These are phyloP conservation scores for Staphylotrichum longicolle DNA, from an alignment of 495 filamentous ascomycete genomes.

Conservation along the genomic window DNA sequence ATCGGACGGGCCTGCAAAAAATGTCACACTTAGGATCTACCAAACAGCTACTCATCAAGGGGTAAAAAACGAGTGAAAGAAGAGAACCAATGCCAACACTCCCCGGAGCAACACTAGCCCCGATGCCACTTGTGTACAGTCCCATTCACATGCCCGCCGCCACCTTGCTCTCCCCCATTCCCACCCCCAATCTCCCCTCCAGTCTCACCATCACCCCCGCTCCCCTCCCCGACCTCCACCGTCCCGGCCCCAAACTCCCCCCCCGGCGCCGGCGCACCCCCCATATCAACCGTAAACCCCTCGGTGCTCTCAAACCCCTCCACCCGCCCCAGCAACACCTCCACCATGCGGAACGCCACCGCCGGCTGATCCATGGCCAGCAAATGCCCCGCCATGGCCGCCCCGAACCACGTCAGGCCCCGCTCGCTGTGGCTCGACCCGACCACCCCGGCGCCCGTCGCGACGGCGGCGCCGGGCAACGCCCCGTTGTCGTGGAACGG, in stretches of 20 bases:
- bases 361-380: slow-evolving; percentile 37
- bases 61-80: no score
- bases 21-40: no score
- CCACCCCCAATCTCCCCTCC: background rate
- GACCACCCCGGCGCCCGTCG: slow-evolving; percentile 35
- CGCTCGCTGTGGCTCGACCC: slow-evolving; percentile 39
- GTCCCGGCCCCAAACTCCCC: slow-evolving; percentile 34
- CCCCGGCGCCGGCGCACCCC: slow-evolving; percentile 24
- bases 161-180: background rate
- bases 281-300: slow-evolving; percentile 34
- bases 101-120: no score
- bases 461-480: slow-evolving; percentile 12
- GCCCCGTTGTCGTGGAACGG: slow-evolving; percentile 53
- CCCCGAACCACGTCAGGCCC: slow-evolving; percentile 38
- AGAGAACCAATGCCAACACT: no score
- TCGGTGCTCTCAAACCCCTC: slow-evolving; percentile 33
- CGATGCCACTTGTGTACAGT: background rate
- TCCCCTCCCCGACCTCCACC: slow-evolving; percentile 18
- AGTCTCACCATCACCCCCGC: background rate
- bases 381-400: slow-evolving; percentile 38
- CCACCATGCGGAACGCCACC: slow-evolving; percentile 38
- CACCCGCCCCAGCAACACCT: slow-evolving; percentile 39
- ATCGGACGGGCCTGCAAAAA: no score
- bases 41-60: no score
- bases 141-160: background rate